Evolutionary conservation across 305 asterid genomes (phyloP), one percentile per base, ranked within the genome.

Genomic region (Fraxinus floribunda): DNA sequence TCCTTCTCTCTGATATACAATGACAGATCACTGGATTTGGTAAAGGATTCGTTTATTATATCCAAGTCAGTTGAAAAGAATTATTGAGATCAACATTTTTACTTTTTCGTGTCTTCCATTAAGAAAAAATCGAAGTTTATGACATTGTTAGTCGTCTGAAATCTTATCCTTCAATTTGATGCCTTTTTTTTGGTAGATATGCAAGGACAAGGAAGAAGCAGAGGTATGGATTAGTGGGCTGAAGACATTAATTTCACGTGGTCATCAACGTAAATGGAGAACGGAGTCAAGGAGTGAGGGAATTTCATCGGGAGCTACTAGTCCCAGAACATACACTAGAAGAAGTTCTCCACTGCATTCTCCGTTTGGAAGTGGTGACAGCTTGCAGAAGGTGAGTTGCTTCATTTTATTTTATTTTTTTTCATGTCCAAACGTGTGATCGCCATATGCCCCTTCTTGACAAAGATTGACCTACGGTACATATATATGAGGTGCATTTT

Each of bases 221-320:
- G 97, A 93, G 91, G 97, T 90, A 68, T 93, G 97, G 97, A 90
- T 93, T 86, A 93, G 95, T 81, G 95, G 97, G 85, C 91, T 93
- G 46, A 91, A 93, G 89, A 93, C 97, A 78, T 88, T 93, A 90
- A 86, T 93, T 84, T 89, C 95, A 83, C 95, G 93, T 32, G 87
- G 93, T 84, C 93, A 90, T 83, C 94, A 91, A 83, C 91, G 92
- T 44, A 91, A 89, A 87, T 90, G 95, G 95, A 89, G 93, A 85
- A 87, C 88, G 34, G 97, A 93, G 84, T 90, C 95, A 71, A 90
- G 93, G 88, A 93, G 95, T 82, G 97, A 93, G 81, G 95, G 97
- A 79, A 85, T 91, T 81, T 90, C 93, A 83, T 92, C 97, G 26
- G 95, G 93, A 76, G 93, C 97, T 79, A 92, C 84, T 83, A 92